Evolutionary conservation across 2,329 filamentous ascomycete genomes (phyloP), one percentile per base, ranked within the genome.

Genomic region (Trichoderma guizhouense): DNA sequence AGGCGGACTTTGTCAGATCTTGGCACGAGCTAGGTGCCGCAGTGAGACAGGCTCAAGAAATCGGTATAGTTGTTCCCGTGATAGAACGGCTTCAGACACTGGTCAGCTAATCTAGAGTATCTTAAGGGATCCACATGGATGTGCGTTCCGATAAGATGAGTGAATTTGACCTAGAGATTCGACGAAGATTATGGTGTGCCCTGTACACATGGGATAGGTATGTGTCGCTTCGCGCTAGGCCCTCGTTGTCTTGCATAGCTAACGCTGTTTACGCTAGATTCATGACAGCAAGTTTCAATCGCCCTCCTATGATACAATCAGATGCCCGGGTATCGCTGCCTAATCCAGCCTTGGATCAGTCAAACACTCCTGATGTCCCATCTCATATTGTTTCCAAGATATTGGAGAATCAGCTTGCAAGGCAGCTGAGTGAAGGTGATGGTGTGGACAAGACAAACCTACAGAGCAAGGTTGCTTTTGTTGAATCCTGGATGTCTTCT

Each of bases 11-110:
- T 47, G 53, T 68, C 36, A 58, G 34, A 58, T 60, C 65, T 24
- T 68, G 65, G 65, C 65, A 68, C 30, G 65, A 68, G 5, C 65
- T 68, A 24, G 65, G 65, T 58, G 65, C 65, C 24, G 53, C 53
- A n/a, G 53, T 68, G 5, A 68, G 65, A 28, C 53, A 30, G 32
- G 28, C 55, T 8, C 65, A 68, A 34, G 65, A 68, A 47, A 68
- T 68, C 5, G 53, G 65, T 68, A 68, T 12, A n/a, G 26, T 47
- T 51, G 15, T 11, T 58, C 7, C 18, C 7, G 5, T 24, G 30
- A 21, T 12, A 24, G 26, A 51, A 30, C 3, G 6, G 12, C 26
- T 60, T 0, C 30, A 7, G n/a, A n/a, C 8, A 11, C 12, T 11
- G 7, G 5, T 47, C 28, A 7, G 55, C 65, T 68, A 43, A 68